Base-by-base conservation (phyloP, 257 asterid genomes). In the Solanum ossicruentum region DNA sequence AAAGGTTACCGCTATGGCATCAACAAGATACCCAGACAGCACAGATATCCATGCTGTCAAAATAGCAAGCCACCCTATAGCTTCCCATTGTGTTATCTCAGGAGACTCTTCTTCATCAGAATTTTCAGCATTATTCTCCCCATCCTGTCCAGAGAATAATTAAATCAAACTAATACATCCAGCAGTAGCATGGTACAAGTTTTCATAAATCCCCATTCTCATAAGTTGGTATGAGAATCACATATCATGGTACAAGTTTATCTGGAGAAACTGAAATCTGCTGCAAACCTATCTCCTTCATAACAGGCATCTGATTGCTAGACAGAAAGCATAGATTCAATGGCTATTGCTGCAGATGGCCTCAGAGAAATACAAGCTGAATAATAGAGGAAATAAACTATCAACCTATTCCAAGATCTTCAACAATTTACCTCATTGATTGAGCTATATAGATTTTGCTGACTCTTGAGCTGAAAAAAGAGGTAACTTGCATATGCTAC, bases 401-500 rank as follows among this genome's bases (percentile, higher is more conserved):
- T 28, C 12, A 66, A 66, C 47, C 45, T 28, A 28, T 43, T 72
- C 80, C 80, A 43, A 71, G 56, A 12, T 72, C 43, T 71, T 72
- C 80, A 43, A 56, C 80, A 43, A 72, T 6, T 72, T 72, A 96
- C 99, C 97, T 90, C 93, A 58, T 89, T 92, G 61, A 91, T 89
- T 83, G 94, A 65, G 80, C 87, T 89, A 85, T 92, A 92, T 69
- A 92, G 83, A 85, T 55, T 86, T 55, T 83, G 88, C 84, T 95
- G 98, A 88, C 92, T 87, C 94, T 91, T 95, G 86, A 96, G 96
- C 93, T 96, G 98, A 88, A 94, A 96, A 90, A 89, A 95, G 81
- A 96, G 94, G 90, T 95, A 96, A 91, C 98, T 92, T 39, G 97
- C 97, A 88, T 96, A 96, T 58, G 99, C 99, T 20, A 95, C 85